phyloP scores from a whole-genome alignment of 2,329 filamentous ascomycete species.

The Exophiala sideris region DNA sequence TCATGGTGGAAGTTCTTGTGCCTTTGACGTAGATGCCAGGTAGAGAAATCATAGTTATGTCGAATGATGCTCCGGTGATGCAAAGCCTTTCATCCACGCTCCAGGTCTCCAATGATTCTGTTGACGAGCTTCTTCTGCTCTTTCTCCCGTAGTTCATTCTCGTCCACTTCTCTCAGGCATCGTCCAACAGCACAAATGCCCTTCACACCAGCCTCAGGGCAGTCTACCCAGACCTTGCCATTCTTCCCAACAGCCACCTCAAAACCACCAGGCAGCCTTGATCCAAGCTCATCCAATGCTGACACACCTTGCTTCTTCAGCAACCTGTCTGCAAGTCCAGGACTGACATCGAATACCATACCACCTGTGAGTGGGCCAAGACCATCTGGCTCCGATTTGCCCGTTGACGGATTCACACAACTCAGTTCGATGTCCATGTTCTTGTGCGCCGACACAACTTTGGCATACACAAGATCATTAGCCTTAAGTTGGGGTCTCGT shows the following conservation, averaged over 20 bases:
- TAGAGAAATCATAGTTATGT: background rate
- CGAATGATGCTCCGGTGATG: background rate
- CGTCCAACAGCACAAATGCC: conserved; percentile 74
- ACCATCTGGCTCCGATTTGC: conserved; percentile 82
- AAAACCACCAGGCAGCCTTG: conserved; percentile 69
- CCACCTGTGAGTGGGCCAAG: conserved; percentile 79
- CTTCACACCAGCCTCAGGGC: conserved; percentile 61
- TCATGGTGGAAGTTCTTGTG: too few relatives aligned
- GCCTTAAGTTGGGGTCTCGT: conserved; percentile 73
- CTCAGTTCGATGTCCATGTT: conserved; percentile 88
- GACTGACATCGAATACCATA: conserved; percentile 78
- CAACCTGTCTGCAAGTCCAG: conserved; percentile 76
- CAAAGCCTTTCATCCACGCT: conserved; percentile 20
- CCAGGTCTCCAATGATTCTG: conserved; percentile 41
- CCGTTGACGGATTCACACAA: conserved; percentile 80
- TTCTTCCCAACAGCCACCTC: conserved; percentile 93
- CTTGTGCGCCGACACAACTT: conserved; percentile 71
- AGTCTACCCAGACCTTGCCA: conserved; percentile 87
- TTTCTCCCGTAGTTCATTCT: conserved; percentile 45
- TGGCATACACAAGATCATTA: conserved; percentile 83
- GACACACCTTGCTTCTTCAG: conserved; percentile 64
- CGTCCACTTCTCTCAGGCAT: conserved; percentile 68
- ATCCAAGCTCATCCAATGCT: conserved; percentile 76
- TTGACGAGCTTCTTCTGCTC: conserved; percentile 48
- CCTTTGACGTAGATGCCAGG: background rate